A percentile compares a stretch with the other conserved stretches of the same genome.
phyloP scores from a whole-genome alignment of 495 filamentous ascomycete species.

The Filosporella fistucella region DNA sequence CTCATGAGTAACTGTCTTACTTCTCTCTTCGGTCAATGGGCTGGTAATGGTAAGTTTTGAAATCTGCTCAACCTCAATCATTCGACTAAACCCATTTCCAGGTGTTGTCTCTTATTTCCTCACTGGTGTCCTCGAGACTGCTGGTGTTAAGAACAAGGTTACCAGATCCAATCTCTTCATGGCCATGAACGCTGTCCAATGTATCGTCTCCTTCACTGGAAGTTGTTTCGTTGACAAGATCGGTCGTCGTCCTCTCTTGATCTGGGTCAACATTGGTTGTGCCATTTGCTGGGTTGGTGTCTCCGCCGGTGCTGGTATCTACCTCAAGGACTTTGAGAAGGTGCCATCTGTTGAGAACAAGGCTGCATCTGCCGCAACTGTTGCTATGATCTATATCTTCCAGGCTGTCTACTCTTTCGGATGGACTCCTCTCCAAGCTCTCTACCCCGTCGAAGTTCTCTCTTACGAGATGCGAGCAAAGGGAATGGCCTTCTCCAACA shows the following conservation, averaged over 20 bases:
- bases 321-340: constrained; percentile 33
- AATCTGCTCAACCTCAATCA: constrained; percentile 10
- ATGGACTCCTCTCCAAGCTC: constrained; percentile 56
- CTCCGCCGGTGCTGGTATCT: constrained; percentile 41
- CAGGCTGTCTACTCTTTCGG: constrained; percentile 57
- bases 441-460: constrained; percentile 62
- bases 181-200: constrained; percentile 57
- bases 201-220: constrained; percentile 59
- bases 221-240: constrained; percentile 63
- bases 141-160: constrained; percentile 42
- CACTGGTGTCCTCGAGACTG: constrained; percentile 45
- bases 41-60: constrained; percentile 42
- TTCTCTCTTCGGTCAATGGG: constrained; percentile 60
- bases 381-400: constrained; percentile 61
- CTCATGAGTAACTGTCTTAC: constrained; percentile 33
- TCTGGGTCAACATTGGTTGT: constrained; percentile 48
- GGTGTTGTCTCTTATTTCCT: constrained; percentile 29
- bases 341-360: constrained; percentile 30
- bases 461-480: constrained; percentile 54
- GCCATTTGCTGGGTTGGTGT: constrained; percentile 49
- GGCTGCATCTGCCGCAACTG: constrained; percentile 38
- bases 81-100: not conserved
- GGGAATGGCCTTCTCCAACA: constrained; percentile 47
- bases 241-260: constrained; percentile 55
- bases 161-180: constrained; percentile 43